These are phyloP conservation scores for Lyophyllum decastes DNA, from an alignment of 768 basidiomycete species.

Conservation along the genomic window DNA sequence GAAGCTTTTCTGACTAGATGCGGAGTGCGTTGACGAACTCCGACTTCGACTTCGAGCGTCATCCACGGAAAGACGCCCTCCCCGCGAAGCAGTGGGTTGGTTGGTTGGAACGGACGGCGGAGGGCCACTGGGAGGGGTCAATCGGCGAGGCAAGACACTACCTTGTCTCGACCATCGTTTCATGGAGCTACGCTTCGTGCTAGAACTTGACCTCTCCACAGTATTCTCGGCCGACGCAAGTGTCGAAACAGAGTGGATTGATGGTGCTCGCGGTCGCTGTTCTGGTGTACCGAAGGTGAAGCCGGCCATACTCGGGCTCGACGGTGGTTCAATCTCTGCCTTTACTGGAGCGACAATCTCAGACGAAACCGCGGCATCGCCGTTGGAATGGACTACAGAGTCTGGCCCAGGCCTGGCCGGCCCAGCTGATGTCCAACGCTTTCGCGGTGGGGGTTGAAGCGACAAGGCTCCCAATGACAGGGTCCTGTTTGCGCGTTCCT, in stretches of 20 bases:
- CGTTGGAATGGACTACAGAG: conserved; percentile 14
- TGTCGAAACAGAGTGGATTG: conserved; percentile 47
- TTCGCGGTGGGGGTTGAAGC: conserved; percentile 52
- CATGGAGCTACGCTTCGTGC: conserved; percentile 32
- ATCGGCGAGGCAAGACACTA: conserved; percentile 46
- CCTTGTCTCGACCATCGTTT: conserved; percentile 61
- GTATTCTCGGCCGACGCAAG: conserved; percentile 40
- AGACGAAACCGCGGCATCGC: conserved; percentile 12
- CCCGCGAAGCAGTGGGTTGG: conserved; percentile 21
- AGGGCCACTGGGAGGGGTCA: conserved; percentile 62
- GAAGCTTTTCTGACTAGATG: conserved; percentile 41
- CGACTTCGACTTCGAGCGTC: conserved; percentile 35
- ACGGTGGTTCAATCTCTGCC: conserved; percentile 25
- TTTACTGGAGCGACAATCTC: conserved; percentile 17
- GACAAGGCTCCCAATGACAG: conserved; percentile 36
- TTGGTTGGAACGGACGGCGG: conserved; percentile 47
- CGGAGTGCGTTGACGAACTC: conserved; percentile 37
- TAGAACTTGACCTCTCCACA: conserved; percentile 38
- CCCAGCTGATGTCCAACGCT: conserved; percentile 43
- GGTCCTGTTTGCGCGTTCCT: conserved; percentile 30
- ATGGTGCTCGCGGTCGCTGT: conserved; percentile 39
- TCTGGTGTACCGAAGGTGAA: conserved; percentile 41
- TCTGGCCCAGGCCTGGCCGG: conserved; percentile 19
- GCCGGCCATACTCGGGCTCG: conserved; percentile 24
- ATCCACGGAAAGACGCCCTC: conserved; percentile 12